These are phyloP conservation scores for Globisporangium carolinianum DNA, from an alignment of 352 stramenopile species.

Conservation along the genomic window DNA sequence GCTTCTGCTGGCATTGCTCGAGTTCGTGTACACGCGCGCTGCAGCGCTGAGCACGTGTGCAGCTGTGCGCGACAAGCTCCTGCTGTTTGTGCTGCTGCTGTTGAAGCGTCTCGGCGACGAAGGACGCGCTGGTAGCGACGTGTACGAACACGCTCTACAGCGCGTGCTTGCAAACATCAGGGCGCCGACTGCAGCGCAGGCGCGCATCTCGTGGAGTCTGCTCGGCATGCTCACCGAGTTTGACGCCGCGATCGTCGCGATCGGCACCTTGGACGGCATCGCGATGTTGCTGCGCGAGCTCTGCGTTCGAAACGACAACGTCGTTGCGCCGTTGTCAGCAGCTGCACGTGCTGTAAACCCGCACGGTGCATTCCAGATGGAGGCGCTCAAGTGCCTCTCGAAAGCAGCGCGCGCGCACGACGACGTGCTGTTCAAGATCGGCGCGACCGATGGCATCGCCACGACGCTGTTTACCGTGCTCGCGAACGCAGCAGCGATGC, in stretches of 20 bases:
- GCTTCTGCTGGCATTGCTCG: constrained; percentile 28
- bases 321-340: not conserved
- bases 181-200: constrained; percentile 20
- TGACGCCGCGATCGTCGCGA: constrained; percentile 42
- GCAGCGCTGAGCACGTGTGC: constrained; percentile 19
- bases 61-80: constrained; percentile 30
- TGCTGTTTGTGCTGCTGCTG: constrained; percentile 46
- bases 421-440: constrained; percentile 65
- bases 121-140: constrained; percentile 28
- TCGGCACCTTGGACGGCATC: constrained; percentile 63
- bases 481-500: constrained; percentile 1
- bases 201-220: constrained; percentile 46
- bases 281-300: constrained; percentile 49
- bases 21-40: constrained; percentile 36
- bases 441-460: constrained; percentile 31
- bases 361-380: constrained; percentile 23
- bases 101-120: constrained; percentile 51
- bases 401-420: constrained; percentile 43
- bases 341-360: not conserved
- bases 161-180: constrained; percentile 41
- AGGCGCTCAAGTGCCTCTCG: constrained; percentile 65
- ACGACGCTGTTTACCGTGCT: constrained; percentile 40
- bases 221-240: constrained; percentile 45
- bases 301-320: constrained; percentile 7
- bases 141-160: constrained; percentile 55